Conservation (phyloP, 192 early-diverging fungal genomes). For the Coemansia sp. region DNA sequence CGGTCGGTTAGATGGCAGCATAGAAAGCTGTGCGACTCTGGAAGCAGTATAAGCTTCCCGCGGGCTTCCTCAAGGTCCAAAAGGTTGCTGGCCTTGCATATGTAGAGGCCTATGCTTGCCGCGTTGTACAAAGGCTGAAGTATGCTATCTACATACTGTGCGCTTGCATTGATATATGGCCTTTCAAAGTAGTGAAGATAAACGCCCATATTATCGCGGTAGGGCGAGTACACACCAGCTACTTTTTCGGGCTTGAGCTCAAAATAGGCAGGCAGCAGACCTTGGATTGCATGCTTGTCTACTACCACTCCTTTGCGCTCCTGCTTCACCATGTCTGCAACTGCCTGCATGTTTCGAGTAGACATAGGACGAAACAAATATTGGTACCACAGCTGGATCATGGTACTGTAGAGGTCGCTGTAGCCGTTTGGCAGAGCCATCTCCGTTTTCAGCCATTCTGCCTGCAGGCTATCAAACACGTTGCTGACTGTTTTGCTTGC, state of each 20-base stretch:
- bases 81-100: neutral
- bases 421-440: neutral
- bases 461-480: neutral
- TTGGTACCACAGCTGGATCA: constrained; percentile 3
- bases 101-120: neutral
- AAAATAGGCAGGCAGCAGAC: neutral
- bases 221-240: neutral
- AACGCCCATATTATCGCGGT: constrained; percentile 1
- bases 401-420: neutral
- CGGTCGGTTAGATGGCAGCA: neutral
- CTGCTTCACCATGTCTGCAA: neutral
- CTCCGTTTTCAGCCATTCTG: neutral
- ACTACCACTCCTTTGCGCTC: neutral
- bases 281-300: neutral
- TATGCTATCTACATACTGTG: neutral
- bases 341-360: neutral
- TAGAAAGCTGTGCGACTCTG: neutral
- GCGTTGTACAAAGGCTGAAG: neutral
- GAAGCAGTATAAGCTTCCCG: neutral
- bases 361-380: neutral
- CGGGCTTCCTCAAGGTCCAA: neutral
- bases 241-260: neutral
- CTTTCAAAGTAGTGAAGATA: neutral
- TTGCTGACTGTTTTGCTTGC: neutral
- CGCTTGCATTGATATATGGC: neutral